Percentiles rank a stretch among this genome's conserved stretches.
Conservation (phyloP, 202 grass and related monocot genomes). For the Dendrocalamus latiflorus region DNA sequence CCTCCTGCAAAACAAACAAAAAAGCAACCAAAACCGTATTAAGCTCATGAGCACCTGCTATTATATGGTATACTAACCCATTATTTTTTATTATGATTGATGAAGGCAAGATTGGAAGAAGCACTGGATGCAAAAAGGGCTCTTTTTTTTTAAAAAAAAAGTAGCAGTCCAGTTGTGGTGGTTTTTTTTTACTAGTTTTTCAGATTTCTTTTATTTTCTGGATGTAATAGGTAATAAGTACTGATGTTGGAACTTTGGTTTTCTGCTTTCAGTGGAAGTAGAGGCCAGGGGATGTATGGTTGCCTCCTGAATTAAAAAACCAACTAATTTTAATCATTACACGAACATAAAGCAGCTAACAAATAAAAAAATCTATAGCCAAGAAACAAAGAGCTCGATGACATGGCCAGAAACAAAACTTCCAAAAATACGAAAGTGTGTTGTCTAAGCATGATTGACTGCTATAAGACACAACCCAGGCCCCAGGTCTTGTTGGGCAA, state of each 20-base stretch:
- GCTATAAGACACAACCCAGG: not conserved
- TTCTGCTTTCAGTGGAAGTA: too few relatives aligned
- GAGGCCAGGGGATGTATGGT: too few relatives aligned
- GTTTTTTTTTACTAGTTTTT: too few relatives aligned
- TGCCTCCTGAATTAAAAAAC: not conserved
- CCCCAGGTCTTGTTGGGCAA: not conserved
- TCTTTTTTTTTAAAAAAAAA: too few relatives aligned
- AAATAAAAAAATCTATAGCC: not conserved
- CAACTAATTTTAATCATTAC: not conserved
- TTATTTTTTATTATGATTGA: not conserved
- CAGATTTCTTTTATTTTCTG: too few relatives aligned
- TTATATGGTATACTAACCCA: not conserved
- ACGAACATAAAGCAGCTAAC: not conserved
- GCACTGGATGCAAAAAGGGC: too few relatives aligned
- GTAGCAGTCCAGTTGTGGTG: too few relatives aligned
- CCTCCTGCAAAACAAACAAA: slow-evolving; percentile 43
- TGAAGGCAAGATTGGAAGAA: too few relatives aligned
- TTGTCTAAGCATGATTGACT: not conserved
- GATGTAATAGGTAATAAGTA: too few relatives aligned
- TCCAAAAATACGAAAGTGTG: not conserved
- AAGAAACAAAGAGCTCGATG: not conserved
- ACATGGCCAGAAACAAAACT: not conserved
- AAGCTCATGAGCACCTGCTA: not conserved
- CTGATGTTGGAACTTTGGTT: too few relatives aligned
- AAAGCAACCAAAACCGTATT: not conserved